Conservation (phyloP, 805 yeast genomes). For the Brettanomyces nanus region DNA sequence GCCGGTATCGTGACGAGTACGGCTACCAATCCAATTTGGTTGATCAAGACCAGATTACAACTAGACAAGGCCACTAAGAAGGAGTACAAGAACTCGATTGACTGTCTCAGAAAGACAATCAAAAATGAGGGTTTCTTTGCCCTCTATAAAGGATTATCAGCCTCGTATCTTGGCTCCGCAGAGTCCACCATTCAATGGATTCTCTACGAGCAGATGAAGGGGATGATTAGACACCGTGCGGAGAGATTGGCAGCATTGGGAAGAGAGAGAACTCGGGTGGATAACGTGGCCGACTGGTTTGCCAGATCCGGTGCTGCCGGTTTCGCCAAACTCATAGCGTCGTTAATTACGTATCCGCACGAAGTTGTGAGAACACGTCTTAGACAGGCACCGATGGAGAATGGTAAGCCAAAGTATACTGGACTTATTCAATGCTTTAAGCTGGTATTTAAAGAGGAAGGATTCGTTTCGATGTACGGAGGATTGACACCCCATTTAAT, state of each 20-base stretch:
- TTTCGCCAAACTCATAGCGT: constrained; percentile 87
- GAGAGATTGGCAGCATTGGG: constrained; percentile 26
- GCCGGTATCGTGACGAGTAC: constrained; percentile 96
- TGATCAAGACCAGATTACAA: constrained; percentile 89
- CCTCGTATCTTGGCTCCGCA: constrained; percentile 86
- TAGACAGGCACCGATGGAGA: constrained; percentile 80
- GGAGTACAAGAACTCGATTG: constrained; percentile 75
- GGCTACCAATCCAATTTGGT: constrained; percentile 97
- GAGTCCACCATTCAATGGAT: constrained; percentile 97
- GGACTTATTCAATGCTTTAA: constrained; percentile 85
- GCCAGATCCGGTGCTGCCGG: constrained; percentile 98
- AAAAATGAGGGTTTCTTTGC: constrained; percentile 73
- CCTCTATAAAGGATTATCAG: constrained; percentile 84
- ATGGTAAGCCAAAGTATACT: constrained; percentile 72
- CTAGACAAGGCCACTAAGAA: constrained; percentile 63
- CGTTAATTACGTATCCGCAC: constrained; percentile 90
- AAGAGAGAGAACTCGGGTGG: constrained; percentile 40
- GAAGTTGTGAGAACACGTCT: constrained; percentile 94
- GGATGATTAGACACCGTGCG: constrained; percentile 47
- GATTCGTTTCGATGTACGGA: constrained; percentile 88
- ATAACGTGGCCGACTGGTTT: constrained; percentile 77
- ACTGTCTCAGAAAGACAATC: constrained; percentile 65
- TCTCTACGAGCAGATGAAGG: constrained; percentile 89
- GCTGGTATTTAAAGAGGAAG: constrained; percentile 85
- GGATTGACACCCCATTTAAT: constrained; percentile 95